Conservation (phyloP, 2,329 filamentous ascomycete species). For the Pyricularia sp. region DNA sequence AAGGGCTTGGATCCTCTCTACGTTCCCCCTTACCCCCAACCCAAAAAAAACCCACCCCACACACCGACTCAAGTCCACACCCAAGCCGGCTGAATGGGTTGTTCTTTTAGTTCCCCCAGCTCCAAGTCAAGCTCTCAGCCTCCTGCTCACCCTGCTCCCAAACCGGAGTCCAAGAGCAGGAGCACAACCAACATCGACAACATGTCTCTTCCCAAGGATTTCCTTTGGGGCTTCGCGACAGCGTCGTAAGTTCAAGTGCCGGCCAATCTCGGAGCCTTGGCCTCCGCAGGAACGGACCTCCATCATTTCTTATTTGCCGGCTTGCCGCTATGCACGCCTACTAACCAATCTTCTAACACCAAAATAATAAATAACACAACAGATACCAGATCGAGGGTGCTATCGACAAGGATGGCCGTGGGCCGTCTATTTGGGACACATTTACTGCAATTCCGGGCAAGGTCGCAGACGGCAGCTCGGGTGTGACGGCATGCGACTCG, state of each 20-base stretch:
- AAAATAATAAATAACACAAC: not conserved
- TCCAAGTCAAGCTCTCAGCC: not conserved
- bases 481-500: slow-evolving; percentile 74
- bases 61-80: not conserved
- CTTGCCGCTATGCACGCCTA: not conserved
- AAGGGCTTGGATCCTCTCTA: not conserved
- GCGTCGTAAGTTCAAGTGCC: slow-evolving; percentile 46
- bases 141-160: not conserved
- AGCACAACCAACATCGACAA: slow-evolving; percentile 12
- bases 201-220: slow-evolving; percentile 58
- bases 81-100: slow-evolving; percentile 1
- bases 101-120: not conserved
- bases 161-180: not conserved
- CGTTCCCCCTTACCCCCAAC: not conserved
- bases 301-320: not conserved
- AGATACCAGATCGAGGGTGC: slow-evolving; percentile 87
- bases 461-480: slow-evolving; percentile 68
- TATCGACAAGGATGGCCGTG: slow-evolving; percentile 64
- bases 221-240: slow-evolving; percentile 74
- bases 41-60: not conserved
- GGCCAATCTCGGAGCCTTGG: not conserved
- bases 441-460: slow-evolving; percentile 76
- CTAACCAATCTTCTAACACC: not conserved
- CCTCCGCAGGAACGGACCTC: not conserved
- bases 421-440: slow-evolving; percentile 81